A percentile compares a stretch with the other conserved stretches of the same genome.
phyloP scores from a whole-genome alignment of 2,329 filamentous ascomycete genomes.

The Aureobasidium leucospermi region DNA sequence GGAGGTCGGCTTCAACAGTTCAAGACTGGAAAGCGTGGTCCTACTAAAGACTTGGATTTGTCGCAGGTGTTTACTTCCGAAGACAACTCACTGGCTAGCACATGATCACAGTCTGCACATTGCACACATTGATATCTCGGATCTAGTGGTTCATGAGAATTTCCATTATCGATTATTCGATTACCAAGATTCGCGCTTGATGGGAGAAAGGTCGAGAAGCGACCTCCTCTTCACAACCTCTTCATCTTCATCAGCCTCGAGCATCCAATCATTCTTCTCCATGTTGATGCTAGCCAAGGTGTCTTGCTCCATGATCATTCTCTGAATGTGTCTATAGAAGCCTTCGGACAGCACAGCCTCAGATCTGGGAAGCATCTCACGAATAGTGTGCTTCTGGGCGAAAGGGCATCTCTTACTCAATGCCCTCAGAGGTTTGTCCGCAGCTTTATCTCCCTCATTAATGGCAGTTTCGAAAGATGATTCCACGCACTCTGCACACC shows the following conservation, averaged over 20 bases:
- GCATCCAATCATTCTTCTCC: not conserved
- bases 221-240: not conserved
- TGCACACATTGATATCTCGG: no score
- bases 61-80: no score
- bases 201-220: no score
- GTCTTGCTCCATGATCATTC: not conserved
- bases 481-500: not conserved
- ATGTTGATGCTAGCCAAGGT: not conserved
- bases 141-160: no score
- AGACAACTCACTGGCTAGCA: no score
- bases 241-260: not conserved
- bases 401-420: not conserved
- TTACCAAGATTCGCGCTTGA: no score
- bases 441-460: not conserved
- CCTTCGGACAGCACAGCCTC: not conserved
- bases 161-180: no score
- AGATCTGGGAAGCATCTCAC: not conserved
- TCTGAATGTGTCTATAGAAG: not conserved
- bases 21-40: no score
- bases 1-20: no score
- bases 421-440: not conserved
- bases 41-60: no score
- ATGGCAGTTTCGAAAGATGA: not conserved
- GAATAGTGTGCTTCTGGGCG: not conserved
- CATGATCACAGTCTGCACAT: no score